phyloP scores from a whole-genome alignment of 164 flowering plant species.

The Berberis vulgaris region DNA sequence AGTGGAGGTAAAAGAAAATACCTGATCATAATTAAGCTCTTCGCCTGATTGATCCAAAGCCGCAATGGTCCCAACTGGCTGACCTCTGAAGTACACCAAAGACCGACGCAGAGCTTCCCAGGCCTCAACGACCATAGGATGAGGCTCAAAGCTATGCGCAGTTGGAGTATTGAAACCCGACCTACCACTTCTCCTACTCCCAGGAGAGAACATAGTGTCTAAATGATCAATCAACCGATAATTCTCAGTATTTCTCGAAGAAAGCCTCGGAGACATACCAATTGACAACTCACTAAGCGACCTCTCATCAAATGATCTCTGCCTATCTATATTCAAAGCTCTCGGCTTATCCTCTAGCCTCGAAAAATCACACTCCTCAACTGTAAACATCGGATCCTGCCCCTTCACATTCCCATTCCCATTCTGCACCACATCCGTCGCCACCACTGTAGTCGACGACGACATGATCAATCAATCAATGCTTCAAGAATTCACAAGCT shows the following conservation, averaged over 20 bases:
- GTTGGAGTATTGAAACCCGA: conserved; percentile 13
- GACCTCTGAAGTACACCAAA: conserved; percentile 25
- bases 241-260: no score
- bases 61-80: conserved; percentile 37
- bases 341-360: conserved; percentile 41
- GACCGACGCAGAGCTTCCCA: conserved; percentile 35
- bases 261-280: conserved; percentile 16
- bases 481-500: no score
- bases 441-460: no score
- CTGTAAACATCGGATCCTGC: neutral
- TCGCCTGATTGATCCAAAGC: conserved; percentile 22
- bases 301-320: conserved; percentile 56
- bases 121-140: conserved; percentile 36
- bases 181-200: conserved; percentile 9
- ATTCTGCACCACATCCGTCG: no score
- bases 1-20: neutral
- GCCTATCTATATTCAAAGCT: conserved; percentile 43
- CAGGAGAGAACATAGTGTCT: conserved; percentile 15
- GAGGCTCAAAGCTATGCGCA: conserved; percentile 33
- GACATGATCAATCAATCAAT: no score
- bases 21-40: conserved; percentile 21
- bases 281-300: conserved; percentile 38
- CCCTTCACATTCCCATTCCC: no score
- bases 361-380: conserved; percentile 50
- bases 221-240: neutral